A percentile compares a stretch with the other conserved stretches of the same genome.
Evolutionary conservation across 257 asterid species (phyloP).

Genomic region (Rhazya stricta): DNA sequence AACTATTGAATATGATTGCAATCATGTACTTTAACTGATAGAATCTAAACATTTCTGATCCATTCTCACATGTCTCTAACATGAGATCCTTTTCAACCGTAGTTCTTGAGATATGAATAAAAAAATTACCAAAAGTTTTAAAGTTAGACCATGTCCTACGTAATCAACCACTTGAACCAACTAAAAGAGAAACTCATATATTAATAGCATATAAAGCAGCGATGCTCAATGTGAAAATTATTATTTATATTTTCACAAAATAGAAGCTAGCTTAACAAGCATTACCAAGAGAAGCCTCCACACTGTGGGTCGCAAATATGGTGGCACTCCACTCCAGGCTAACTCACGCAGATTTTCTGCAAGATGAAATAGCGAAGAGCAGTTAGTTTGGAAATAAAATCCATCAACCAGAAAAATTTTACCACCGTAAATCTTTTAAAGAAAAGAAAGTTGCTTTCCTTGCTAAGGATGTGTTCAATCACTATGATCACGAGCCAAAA

Average conservation of each 20-base stretch:
- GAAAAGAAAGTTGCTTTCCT: not conserved
- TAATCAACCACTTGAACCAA: not conserved
- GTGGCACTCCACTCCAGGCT: conserved; percentile 98
- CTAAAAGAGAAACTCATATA: not conserved
- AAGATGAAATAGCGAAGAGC: conserved; percentile 11
- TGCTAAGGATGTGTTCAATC: not conserved
- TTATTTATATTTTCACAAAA: too few species aligned
- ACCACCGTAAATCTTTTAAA: not conserved
- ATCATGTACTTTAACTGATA: too few species aligned
- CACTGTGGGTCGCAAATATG: conserved; percentile 79
- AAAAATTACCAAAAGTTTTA: not conserved
- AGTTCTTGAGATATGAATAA: not conserved
- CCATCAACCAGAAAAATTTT: not conserved
- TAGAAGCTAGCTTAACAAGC: conserved; percentile 11
- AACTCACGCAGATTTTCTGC: conserved; percentile 90
- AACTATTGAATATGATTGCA: too few species aligned
- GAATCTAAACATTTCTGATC: too few species aligned
- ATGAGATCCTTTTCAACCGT: not conserved
- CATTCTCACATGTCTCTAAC: not conserved
- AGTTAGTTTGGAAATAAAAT: conserved; percentile 13
- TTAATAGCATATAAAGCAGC: not conserved
- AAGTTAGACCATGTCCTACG: not conserved
- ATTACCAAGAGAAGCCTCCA: conserved; percentile 98
- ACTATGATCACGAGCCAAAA: not conserved
- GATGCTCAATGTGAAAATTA: not conserved